Conservation (phyloP, 495 filamentous ascomycete genomes). For the Penicillium crystallinum region DNA sequence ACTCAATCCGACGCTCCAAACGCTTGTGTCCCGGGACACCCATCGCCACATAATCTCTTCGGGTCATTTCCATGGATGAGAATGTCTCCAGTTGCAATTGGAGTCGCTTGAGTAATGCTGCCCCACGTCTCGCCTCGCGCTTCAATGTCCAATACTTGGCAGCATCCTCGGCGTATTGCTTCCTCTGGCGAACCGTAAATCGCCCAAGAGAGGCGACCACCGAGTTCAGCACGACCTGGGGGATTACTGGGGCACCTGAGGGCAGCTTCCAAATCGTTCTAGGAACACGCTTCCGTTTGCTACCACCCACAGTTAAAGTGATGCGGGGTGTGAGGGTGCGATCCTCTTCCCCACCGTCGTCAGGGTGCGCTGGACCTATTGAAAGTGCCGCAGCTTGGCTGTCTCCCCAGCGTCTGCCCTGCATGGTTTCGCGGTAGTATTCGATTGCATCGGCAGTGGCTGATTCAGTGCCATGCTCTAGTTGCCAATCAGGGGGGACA, state of each 20-base stretch:
- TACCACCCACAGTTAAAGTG: slow-evolving; percentile 61
- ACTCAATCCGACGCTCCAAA: slow-evolving; percentile 78
- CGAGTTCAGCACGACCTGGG: slow-evolving; percentile 72
- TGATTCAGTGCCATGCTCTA: slow-evolving; percentile 72
- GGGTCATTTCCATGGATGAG: slow-evolving; percentile 91
- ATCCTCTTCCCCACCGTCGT: slow-evolving; percentile 34
- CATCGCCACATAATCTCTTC: slow-evolving; percentile 88
- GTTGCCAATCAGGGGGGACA: slow-evolving; percentile 81
- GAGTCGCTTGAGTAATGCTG: slow-evolving; percentile 83
- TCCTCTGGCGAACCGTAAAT: slow-evolving; percentile 77
- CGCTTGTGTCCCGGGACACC: slow-evolving; percentile 74
- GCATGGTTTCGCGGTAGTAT: slow-evolving; percentile 85
- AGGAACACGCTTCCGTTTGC: slow-evolving; percentile 65
- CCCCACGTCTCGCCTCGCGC: slow-evolving; percentile 84
- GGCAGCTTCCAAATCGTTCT: slow-evolving; percentile 88
- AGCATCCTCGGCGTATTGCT: slow-evolving; percentile 85
- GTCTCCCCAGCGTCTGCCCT: slow-evolving; percentile 81
- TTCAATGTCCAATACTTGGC: slow-evolving; percentile 99
- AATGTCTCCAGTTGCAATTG: slow-evolving; percentile 87
- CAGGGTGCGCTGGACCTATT: slow-evolving; percentile 59
- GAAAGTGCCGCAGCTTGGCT: slow-evolving; percentile 83
- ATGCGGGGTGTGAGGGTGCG: slow-evolving; percentile 40
- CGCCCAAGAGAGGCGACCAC: slow-evolving; percentile 73
- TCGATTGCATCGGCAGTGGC: slow-evolving; percentile 64
- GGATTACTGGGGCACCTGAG: slow-evolving; percentile 92